Evolutionary conservation across 305 asterid species (phyloP), one percentile per base, ranked within the genome.

Genomic region (Rubia occidens): DNA sequence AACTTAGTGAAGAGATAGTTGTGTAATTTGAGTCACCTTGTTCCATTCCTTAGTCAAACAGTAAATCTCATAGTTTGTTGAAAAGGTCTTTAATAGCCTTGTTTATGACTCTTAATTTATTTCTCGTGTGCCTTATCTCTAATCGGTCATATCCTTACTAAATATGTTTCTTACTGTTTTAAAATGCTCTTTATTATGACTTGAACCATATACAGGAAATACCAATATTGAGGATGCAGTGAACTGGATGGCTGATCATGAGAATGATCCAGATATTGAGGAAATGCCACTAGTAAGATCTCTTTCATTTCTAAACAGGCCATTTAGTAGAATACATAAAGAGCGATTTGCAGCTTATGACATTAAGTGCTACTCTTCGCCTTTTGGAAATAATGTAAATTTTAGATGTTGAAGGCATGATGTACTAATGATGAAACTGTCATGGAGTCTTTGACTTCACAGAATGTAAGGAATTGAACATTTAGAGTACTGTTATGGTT

Each of bases 211-310:
- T 82, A 53, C 86, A 95, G 97, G 97, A 70, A 91, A 91, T 76
- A 77, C 71, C 73, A 84, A 82, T 76, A 81, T 85, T 62, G 99
- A 95, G 85, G 93, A 91, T 69, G 96, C 97, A 39, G 95, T 81
- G 75, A 89, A 85, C 83, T 94, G 99, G 99, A 79, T 84, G 29
- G 96, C 89, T 72, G 99, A 94, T 76, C 96, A 94, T 80, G 97
- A 91, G 80, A 86, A 85, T 77, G 97, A 94, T 74, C 78, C 93
- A 24, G 96, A 94, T 73, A 86, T 94, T 71, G 97, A 94, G 72
- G 86, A 84, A 78, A 78, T 88, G 88, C 99, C 91, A 67, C 58
- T 85, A 96, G 99, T 87, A 89, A 32, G 85, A 71, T 18, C 68
- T 63, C 51, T n/a, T 4, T 42, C 3, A 8, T 18, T 32, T 14